These are phyloP conservation scores for Vitis hybrid DNA, from an alignment of 177 flowering plant genomes.

Conservation along the genomic window DNA sequence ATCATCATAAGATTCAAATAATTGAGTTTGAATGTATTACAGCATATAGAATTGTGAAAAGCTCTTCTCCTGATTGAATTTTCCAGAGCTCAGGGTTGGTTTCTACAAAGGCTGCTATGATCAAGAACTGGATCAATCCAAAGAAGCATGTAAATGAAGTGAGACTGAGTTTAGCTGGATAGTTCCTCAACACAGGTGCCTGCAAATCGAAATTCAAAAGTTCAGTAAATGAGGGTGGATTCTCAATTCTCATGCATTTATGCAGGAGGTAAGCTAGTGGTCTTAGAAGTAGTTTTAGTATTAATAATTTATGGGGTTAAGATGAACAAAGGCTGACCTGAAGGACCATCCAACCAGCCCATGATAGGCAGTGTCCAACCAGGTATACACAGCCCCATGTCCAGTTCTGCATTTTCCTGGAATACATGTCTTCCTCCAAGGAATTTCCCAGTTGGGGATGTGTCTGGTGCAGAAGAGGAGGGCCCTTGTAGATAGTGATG, in stretches of 20 bases:
- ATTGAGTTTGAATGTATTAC: conserved; percentile 28
- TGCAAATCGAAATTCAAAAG: conserved; percentile 23
- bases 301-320: not conserved
- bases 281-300: no score
- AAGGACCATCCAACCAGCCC: conserved; percentile 86
- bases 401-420: conserved; percentile 48
- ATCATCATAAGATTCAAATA: no score
- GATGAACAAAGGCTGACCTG: conserved; percentile 38
- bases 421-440: conserved; percentile 18
- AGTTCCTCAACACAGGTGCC: conserved; percentile 75
- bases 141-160: conserved; percentile 81
- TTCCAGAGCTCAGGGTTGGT: conserved; percentile 58
- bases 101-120: conserved; percentile 61
- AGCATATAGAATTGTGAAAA: conserved; percentile 65
- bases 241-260: no score
- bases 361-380: conserved; percentile 73
- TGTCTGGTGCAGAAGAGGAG: conserved; percentile 42
- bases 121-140: conserved; percentile 65
- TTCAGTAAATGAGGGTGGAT: not conserved
- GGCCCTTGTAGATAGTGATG: conserved; percentile 74
- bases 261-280: not conserved
- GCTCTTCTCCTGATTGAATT: conserved; percentile 63
- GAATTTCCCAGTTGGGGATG: conserved; percentile 3
- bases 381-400: conserved; percentile 68
- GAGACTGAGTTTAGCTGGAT: conserved; percentile 72